These are phyloP conservation scores for Parastagonospora nodorum DNA, from an alignment of 2,329 filamentous ascomycete species.

Conservation along the genomic window DNA sequence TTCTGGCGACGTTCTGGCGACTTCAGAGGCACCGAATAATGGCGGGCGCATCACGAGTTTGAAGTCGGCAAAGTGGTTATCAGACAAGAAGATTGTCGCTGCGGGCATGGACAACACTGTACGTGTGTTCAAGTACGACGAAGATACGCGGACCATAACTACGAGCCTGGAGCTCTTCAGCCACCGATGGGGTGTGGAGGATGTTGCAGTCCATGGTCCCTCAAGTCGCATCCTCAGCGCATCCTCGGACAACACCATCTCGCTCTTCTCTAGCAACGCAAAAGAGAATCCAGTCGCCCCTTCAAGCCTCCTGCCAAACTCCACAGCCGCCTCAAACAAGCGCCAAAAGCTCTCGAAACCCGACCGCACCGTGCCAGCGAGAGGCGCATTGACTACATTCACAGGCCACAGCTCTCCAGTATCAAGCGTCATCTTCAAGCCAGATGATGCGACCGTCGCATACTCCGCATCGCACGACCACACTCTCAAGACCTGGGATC, in stretches of 20 bases:
- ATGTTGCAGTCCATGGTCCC: conserved; percentile 72
- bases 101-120: conserved; percentile 84
- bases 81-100: conserved; percentile 77
- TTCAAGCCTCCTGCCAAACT: conserved; percentile 68
- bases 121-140: conserved; percentile 85
- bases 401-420: conserved; percentile 74
- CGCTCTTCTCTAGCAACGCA: conserved; percentile 87
- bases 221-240: conserved; percentile 83
- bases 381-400: conserved; percentile 78
- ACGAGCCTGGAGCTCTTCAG: conserved; percentile 82
- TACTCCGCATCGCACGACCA: conserved; percentile 94
- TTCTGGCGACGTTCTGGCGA: conserved; percentile 82
- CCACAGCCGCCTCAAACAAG: conserved; percentile 69
- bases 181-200: conserved; percentile 75
- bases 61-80: conserved; percentile 81
- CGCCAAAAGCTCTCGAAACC: conserved; percentile 70
- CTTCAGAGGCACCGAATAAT: conserved; percentile 67
- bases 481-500: conserved; percentile 86
- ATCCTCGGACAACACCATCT: conserved; percentile 80
- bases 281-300: conserved; percentile 76
- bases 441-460: conserved; percentile 80
- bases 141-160: conserved; percentile 67
- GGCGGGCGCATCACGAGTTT: conserved; percentile 72
- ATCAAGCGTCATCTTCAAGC: conserved; percentile 83
- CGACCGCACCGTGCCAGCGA: conserved; percentile 68